These are phyloP conservation scores for Pleurotus tuber-regium DNA, from an alignment of 768 basidiomycete genomes.

Conservation along the genomic window DNA sequence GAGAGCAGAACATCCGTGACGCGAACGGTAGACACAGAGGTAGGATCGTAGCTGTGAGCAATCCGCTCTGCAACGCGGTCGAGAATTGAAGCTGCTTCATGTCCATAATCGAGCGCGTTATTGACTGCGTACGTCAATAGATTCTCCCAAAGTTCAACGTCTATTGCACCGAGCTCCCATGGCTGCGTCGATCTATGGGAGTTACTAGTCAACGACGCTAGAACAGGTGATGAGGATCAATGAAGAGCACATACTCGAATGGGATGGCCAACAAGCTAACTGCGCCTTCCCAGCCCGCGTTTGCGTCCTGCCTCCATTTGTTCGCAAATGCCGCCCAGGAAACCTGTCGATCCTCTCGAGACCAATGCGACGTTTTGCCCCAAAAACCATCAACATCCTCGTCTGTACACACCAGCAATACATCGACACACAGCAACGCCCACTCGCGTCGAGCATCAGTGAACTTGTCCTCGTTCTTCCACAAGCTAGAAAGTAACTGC, in stretches of 20 bases:
- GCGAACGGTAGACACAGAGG: constrained; percentile 43
- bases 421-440: constrained; percentile 59
- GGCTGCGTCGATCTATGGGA: constrained; percentile 32
- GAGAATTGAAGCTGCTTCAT: constrained; percentile 50
- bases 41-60: constrained; percentile 34
- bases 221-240: no score
- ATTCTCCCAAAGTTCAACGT: constrained; percentile 58
- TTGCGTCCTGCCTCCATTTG: constrained; percentile 48
- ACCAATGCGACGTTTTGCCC: constrained; percentile 33
- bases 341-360: constrained; percentile 24
- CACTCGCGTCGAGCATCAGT: constrained; percentile 52
- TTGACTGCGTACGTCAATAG: constrained; percentile 49
- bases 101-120: constrained; percentile 60
- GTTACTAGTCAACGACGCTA: constrained; percentile 10
- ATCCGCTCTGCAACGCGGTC: constrained; percentile 54
- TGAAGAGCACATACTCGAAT: constrained; percentile 58
- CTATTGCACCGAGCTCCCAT: constrained; percentile 56
- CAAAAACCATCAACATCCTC: constrained; percentile 55
- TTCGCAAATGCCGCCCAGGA: constrained; percentile 55
- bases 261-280: constrained; percentile 56
- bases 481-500: constrained; percentile 45
- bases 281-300: constrained; percentile 53
- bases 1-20: constrained; percentile 62
- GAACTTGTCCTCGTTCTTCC: constrained; percentile 45
- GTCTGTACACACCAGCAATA: constrained; percentile 43